Base-by-base conservation (phyloP, 148 eudicot species). In the Talinum fruticosum region DNA sequence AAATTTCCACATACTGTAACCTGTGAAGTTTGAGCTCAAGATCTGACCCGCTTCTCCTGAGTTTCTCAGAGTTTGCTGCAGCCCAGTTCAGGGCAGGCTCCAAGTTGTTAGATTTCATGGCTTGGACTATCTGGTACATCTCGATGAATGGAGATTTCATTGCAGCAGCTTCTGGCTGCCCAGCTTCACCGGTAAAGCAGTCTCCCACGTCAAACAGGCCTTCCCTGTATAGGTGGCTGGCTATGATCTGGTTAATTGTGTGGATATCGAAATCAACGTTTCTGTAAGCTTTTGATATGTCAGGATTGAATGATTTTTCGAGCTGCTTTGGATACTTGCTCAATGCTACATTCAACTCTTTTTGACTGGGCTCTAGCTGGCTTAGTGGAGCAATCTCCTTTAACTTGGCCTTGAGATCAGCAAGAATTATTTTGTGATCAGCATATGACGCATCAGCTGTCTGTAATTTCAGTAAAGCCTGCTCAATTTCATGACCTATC, bases 1-100 rank as follows among this genome's bases (percentile, higher is more conserved):
- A 49, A 54, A 90, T 87, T 53, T 90, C 94, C n/a, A 94, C 65
- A 59, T 83, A 94, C 77, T 91, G 94, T 53, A 87, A 72, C 62
- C 87, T 79, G 67, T 87, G 97, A 35, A 91, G 94, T 78, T 89
- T 90, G 53, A 94, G 72, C 87, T 91, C 97, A 8, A 94, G 82
- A 69, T 90, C 89, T 0, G 97, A 91, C 66, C 92, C 93, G 72
- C 75, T 91, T 80, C 86, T 83, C 69, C 62, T 75, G 38, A 94
- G 87, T 69, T 89, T 85, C 51, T 90, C 92, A 30, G 81, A 84
- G 76, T 94, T 91, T 10, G 45, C 65, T 3, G 82, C 35, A 6
- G 89, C 91, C 97, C 97, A 94, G 10, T 76, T 84, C 57, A 91
- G 79, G 71, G 98, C 94, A 0, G 97, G 94, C 61, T 85, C 93